Evolutionary conservation across 2,329 filamentous ascomycete genomes (phyloP).

Genomic region (Nothopassalora personata): DNA sequence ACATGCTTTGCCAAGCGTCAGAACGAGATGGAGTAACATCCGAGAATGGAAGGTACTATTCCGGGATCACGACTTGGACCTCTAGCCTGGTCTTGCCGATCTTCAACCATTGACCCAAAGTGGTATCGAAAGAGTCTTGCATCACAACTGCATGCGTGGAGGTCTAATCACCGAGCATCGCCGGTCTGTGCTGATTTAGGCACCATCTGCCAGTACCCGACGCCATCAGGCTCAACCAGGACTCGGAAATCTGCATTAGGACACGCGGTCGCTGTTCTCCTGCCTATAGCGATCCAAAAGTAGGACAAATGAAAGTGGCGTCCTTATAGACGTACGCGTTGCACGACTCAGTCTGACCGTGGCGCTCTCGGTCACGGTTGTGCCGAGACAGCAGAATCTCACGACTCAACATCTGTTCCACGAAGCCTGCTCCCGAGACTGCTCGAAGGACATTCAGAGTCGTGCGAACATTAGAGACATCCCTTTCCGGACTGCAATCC

Average conservation of each 20-base stretch:
- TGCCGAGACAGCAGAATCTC: background rate
- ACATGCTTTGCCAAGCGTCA: background rate
- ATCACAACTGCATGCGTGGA: background rate
- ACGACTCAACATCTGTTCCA: background rate
- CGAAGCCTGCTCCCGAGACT: background rate
- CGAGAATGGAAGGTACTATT: background rate
- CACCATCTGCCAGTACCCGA: slow-evolving; percentile 3
- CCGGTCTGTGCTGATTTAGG: background rate
- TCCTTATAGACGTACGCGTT: background rate
- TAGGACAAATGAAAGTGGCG: background rate
- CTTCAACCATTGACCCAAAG: background rate
- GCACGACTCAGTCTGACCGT: background rate
- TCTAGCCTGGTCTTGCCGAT: background rate
- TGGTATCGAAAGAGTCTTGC: background rate
- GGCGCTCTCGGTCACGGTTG: background rate
- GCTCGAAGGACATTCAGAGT: background rate
- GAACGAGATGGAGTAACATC: background rate
- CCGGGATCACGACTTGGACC: background rate
- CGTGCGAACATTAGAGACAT: background rate
- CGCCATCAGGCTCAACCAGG: slow-evolving; percentile 2
- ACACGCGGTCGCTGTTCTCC: background rate
- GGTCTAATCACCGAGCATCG: slow-evolving; percentile 7
- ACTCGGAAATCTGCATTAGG: background rate
- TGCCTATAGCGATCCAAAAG: background rate
- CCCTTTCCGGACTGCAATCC: background rate